Conservation (phyloP, 169 alveolate genomes). For the Eimeria praecox region DNA sequence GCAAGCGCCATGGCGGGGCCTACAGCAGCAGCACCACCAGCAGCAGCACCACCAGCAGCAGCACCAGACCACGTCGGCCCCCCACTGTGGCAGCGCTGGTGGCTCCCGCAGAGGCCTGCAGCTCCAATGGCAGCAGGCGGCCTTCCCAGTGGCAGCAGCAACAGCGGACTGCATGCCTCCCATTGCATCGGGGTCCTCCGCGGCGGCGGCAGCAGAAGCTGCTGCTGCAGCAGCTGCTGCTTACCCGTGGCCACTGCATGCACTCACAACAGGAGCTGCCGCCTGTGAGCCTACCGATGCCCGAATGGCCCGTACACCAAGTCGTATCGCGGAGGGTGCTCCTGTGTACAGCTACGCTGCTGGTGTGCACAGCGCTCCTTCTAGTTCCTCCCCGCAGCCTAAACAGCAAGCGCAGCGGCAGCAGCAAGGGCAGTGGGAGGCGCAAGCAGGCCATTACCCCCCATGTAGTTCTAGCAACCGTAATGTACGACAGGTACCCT, state of each 20-base stretch:
- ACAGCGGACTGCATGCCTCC: constrained; percentile 23
- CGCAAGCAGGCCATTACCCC: neutral
- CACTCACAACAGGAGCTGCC: constrained; percentile 33
- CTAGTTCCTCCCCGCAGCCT: constrained; percentile 11
- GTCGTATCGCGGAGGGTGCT: neutral
- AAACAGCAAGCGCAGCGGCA: constrained; percentile 26
- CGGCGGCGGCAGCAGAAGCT: constrained; percentile 13
- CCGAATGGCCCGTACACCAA: constrained; percentile 13
- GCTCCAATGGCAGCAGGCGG: constrained; percentile 63
- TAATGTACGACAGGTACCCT: neutral
- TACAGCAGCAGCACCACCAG: constrained; percentile 64
- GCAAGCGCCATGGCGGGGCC: constrained; percentile 42
- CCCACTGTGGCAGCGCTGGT: constrained; percentile 20
- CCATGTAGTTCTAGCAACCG: constrained; percentile 6
- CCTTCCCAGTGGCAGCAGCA: constrained; percentile 42
- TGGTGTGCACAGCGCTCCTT: neutral
- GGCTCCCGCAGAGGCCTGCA: constrained; percentile 56
- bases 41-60: constrained; percentile 42
- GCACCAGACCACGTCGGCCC: constrained; percentile 20
- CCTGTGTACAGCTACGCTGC: constrained; percentile 3
- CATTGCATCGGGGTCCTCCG: constrained; percentile 34
- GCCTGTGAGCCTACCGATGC: constrained; percentile 42
- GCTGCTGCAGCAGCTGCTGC: constrained; percentile 26
- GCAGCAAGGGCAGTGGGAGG: constrained; percentile 52
- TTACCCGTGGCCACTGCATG: constrained; percentile 40